A percentile compares a stretch with the other conserved stretches of the same genome.
Evolutionary conservation across 2,329 filamentous ascomycete species (phyloP).

Genomic region (Drechslerella dactyloides): DNA sequence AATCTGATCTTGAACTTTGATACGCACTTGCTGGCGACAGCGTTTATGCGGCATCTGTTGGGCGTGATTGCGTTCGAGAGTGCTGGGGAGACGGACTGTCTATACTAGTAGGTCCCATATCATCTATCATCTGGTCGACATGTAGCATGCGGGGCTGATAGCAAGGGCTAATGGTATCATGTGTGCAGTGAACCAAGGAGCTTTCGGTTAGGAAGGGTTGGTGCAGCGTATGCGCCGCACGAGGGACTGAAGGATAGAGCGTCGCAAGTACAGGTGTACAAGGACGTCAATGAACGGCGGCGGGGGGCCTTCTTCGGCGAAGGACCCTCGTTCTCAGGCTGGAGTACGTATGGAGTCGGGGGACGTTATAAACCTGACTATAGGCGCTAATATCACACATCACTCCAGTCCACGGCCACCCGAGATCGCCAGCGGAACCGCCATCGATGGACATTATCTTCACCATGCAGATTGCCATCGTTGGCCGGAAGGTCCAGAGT

Average conservation of each 20-base stretch:
- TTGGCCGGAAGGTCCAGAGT: constrained; percentile 41
- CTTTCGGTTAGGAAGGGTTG: constrained; percentile 38
- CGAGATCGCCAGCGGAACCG: constrained; percentile 24
- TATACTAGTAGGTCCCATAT: constrained; percentile 37
- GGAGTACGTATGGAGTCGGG: constrained; percentile 27
- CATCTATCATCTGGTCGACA: too few species aligned
- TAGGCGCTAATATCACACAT: background rate
- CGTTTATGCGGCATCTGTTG: constrained; percentile 46
- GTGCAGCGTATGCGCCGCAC: constrained; percentile 34
- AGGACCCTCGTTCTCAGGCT: constrained; percentile 41
- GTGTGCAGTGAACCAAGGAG: constrained; percentile 34
- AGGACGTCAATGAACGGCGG: constrained; percentile 47
- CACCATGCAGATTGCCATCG: constrained; percentile 45
- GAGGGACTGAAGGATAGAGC: constrained; percentile 43
- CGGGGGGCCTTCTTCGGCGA: constrained; percentile 37
- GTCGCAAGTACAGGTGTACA: constrained; percentile 38
- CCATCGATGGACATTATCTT: constrained; percentile 49
- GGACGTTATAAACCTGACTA: background rate
- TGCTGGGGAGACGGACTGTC: constrained; percentile 40
- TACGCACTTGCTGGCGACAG: constrained; percentile 27
- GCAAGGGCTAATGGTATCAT: constrained; percentile 14
- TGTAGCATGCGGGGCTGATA: too few species aligned
- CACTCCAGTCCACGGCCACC: constrained; percentile 42
- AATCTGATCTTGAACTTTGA: constrained; percentile 49
- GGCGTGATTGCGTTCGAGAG: constrained; percentile 33